Base-by-base conservation (phyloP, 192 early-diverging fungal genomes). In the Entomortierella chlamydospora region DNA sequence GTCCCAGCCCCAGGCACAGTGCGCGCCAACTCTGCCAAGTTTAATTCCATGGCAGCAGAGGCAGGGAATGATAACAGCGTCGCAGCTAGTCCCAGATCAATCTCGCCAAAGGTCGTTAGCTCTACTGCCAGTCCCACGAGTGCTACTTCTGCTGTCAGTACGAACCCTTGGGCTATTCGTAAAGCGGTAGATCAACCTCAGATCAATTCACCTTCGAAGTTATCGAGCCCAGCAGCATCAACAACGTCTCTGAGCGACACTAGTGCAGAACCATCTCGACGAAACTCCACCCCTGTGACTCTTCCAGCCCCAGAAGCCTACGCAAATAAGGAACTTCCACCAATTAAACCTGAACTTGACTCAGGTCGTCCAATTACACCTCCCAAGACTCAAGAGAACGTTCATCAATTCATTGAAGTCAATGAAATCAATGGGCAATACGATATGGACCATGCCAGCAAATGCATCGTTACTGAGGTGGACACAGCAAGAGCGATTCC, bases 321-420 rank as follows among this genome's bases (percentile, higher is more conserved):
- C 26, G 66, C 17, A 26, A 29, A 70, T n/a, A 78, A 78, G 22
- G 74, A 78, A 28, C 74, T 78, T 39, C 67, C 74, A 3, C 67
- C 74, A 4, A 64, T 69, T 12, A 53, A 49, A 28, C 37, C 54
- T 22, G 55, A 47, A 1, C 41, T 52, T 30, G 39, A n/a, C 7
- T 4, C 7, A 25, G 28, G 8, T 11, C 49, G 37, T 22, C 29
- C 68, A 34, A 28, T 33, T 28, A 41, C 25, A 55, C 29, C 13
- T 9, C 45, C 34, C 34, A 42, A 42, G 23, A 9, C 25, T 31
- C 45, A 52, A 5, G 29, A 60, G 18, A 2, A 41, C 6, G 7
- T 9, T 41, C 39, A 41, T 9, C 7, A 41, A 6, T 13, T 41
- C 13, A 6, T 9, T 9, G 39, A 13, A 41, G 50, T 51, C n/a